phyloP scores from a whole-genome alignment of 2,329 filamentous ascomycete genomes.

The Colletotrichum sidae region DNA sequence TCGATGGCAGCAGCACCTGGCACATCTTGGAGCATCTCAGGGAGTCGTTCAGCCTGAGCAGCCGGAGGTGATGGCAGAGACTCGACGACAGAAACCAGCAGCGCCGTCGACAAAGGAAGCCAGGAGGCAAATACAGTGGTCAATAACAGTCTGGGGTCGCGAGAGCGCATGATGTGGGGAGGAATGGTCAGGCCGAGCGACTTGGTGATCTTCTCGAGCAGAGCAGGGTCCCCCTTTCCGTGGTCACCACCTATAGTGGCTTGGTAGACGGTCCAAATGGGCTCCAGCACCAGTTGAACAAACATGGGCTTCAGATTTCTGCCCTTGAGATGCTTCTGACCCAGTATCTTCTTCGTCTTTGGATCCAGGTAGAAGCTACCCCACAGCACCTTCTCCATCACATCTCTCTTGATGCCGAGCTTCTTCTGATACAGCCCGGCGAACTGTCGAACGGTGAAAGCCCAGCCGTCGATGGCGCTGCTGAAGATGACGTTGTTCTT shows the following conservation, averaged over 20 bases:
- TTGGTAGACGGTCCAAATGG: conserved; percentile 95
- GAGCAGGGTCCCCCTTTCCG: conserved; percentile 82
- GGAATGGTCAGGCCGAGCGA: conserved; percentile 87
- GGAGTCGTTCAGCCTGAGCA: conserved; percentile 85
- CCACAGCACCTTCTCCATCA: conserved; percentile 95
- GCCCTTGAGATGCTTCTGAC: conserved; percentile 92
- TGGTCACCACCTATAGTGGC: conserved; percentile 86
- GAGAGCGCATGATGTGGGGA: conserved; percentile 84
- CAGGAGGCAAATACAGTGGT: conserved; percentile 89
- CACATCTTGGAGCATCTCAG: conserved; percentile 81
- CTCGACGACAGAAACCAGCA: conserved; percentile 94
- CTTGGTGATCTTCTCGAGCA: conserved; percentile 95
- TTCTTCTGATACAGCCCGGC: conserved; percentile 96
- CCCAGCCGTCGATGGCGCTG: conserved; percentile 98
- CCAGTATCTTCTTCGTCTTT: conserved; percentile 94
- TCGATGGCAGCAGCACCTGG: conserved; percentile 82
- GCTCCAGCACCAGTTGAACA: conserved; percentile 94
- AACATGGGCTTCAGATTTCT: conserved; percentile 95
- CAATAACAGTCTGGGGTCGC: conserved; percentile 85
- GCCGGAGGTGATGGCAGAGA: conserved; percentile 85
- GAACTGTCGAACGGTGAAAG: conserved; percentile 96
- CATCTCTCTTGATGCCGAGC: conserved; percentile 88
- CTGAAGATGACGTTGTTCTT: conserved; percentile 99
- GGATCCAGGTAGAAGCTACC: conserved; percentile 96
- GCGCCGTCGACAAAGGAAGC: conserved; percentile 91